Conservation (phyloP, 2,329 filamentous ascomycete genomes). For the Aspergillus tubingensis region DNA sequence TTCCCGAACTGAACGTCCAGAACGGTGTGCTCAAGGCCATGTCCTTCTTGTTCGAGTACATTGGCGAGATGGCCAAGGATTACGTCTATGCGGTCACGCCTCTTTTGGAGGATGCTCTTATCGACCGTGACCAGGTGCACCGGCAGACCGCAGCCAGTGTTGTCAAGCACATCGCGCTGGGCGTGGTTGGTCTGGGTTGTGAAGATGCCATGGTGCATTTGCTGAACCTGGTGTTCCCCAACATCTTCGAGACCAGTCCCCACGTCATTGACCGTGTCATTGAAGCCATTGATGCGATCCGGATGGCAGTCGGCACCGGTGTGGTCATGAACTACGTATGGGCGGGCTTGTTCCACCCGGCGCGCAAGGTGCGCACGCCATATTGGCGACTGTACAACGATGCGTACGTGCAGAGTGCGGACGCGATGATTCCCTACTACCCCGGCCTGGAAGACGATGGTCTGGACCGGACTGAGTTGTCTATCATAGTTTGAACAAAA, state of each 20-base stretch:
- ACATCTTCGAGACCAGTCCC: conserved; percentile 95
- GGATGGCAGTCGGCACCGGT: conserved; percentile 89
- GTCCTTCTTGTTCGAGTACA: conserved; percentile 98
- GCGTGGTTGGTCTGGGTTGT: conserved; percentile 95
- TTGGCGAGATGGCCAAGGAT: conserved; percentile 99
- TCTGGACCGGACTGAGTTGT: conserved; percentile 75
- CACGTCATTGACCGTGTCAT: conserved; percentile 98
- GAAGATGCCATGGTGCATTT: conserved; percentile 98
- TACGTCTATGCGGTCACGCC: conserved; percentile 98
- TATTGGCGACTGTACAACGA: conserved; percentile 99
- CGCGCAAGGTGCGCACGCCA: conserved; percentile 87
- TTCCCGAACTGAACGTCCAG: conserved; percentile 97
- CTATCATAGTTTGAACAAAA: conserved; percentile 70
- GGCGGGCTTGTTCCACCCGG: conserved; percentile 96
- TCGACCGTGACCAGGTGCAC: conserved; percentile 97
- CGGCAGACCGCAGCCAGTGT: conserved; percentile 94
- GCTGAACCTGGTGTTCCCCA: conserved; percentile 93
- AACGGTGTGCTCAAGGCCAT: conserved; percentile 97
- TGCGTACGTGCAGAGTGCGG: conserved; percentile 89
- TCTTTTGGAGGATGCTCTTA: conserved; percentile 91
- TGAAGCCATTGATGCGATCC: conserved; percentile 93
- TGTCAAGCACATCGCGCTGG: conserved; percentile 95
- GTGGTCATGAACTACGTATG: conserved; percentile 97
- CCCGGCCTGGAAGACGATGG: conserved; percentile 81
- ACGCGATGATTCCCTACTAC: conserved; percentile 96